These are phyloP conservation scores for Fusarium austroafricanum DNA, from an alignment of 2,329 filamentous ascomycete genomes.

Conservation along the genomic window DNA sequence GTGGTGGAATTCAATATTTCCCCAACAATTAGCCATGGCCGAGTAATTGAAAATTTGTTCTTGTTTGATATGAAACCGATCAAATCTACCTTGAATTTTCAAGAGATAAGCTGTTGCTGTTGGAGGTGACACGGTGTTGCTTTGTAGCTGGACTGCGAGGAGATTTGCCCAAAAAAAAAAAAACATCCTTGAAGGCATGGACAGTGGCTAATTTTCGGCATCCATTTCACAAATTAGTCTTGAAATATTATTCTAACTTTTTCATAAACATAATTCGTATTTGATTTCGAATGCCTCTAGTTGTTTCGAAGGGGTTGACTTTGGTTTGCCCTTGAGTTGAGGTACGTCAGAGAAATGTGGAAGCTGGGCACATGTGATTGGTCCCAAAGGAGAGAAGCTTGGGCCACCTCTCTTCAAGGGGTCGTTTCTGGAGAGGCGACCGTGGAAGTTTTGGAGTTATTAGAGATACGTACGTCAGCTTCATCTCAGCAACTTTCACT, in stretches of 20 bases:
- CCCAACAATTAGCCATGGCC: background rate
- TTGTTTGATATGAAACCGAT: background rate
- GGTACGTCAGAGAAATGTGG: slow-evolving; percentile 2
- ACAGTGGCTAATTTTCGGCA: too few relatives aligned
- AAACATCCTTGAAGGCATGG: too few relatives aligned
- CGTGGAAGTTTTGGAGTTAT: slow-evolving; percentile 47
- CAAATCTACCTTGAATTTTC: background rate
- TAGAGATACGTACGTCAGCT: slow-evolving; percentile 46
- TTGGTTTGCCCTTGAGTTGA: background rate
- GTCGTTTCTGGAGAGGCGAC: slow-evolving; percentile 45
- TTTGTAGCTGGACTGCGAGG: background rate
- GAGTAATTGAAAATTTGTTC: slow-evolving; percentile 9
- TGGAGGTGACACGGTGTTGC: background rate
- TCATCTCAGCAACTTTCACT: slow-evolving; percentile 30
- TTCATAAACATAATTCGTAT: background rate
- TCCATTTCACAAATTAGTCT: background rate
- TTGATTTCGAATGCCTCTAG: background rate
- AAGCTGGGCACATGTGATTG: slow-evolving; percentile 37
- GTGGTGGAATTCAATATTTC: background rate
- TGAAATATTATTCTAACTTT: background rate
- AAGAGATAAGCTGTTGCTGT: background rate
- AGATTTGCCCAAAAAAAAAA: too few relatives aligned
- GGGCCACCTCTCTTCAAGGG: slow-evolving; percentile 42
- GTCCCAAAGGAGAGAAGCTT: slow-evolving; percentile 36
- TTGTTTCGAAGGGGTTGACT: background rate